Conservation (phyloP, 1,139 yeast genomes). For the Candida sp. region DNA sequence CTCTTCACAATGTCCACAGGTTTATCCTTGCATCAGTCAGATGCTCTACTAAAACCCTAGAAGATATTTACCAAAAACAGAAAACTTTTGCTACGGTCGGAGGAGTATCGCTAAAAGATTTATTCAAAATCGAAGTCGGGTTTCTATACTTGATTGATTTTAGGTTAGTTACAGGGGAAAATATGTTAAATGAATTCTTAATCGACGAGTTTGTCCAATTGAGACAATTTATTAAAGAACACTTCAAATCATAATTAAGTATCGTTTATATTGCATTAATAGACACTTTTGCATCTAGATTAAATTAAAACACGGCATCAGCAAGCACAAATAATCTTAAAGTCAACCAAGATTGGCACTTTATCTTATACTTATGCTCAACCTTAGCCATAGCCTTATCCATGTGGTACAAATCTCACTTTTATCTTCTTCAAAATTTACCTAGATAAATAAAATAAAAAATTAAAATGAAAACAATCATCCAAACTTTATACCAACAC, state of each 20-base stretch:
- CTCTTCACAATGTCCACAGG: constrained; percentile 34
- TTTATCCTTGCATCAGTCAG: constrained; percentile 40
- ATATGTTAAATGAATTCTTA: constrained; percentile 29
- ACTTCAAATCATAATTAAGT: constrained; percentile 3
- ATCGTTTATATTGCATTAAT: not conserved
- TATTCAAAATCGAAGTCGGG: constrained; percentile 38
- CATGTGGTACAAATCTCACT: too few species aligned
- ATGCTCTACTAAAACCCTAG: constrained; percentile 42
- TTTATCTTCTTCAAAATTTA: too few species aligned
- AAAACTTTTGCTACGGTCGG: constrained; percentile 43
- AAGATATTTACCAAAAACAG: constrained; percentile 44
- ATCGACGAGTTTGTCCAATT: constrained; percentile 24
- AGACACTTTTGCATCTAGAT: not conserved
- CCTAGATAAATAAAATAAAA: too few species aligned
- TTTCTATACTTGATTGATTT: constrained; percentile 41
- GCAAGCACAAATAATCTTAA: too few species aligned
- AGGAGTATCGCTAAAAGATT: constrained; percentile 37
- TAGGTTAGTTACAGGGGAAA: constrained; percentile 35
- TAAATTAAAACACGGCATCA: too few species aligned
- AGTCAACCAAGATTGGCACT: too few species aligned
- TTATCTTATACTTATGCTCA: too few species aligned
- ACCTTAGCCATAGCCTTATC: too few species aligned
- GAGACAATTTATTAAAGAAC: constrained; percentile 13
- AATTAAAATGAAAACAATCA: too few species aligned
- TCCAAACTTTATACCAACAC: too few species aligned